A percentile compares a stretch with the other conserved stretches of the same genome.
Conservation (phyloP, 2,329 filamentous ascomycete species). For the Curvularia lunata region DNA sequence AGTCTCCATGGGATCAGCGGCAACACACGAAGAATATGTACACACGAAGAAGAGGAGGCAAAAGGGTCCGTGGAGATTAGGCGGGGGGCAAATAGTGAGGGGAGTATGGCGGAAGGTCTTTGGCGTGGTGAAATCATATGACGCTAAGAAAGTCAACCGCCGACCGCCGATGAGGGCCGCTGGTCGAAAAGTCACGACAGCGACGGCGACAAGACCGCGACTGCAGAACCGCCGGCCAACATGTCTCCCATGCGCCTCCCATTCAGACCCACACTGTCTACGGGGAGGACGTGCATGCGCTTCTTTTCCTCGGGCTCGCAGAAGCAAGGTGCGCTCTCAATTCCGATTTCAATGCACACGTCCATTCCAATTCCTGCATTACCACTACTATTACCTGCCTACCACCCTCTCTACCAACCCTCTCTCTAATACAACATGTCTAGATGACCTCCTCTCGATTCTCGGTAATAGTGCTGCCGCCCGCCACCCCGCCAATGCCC, state of each 20-base stretch:
- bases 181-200: constrained; percentile 20
- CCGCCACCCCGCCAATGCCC: constrained; percentile 14
- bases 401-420: background rate
- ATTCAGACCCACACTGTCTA: constrained; percentile 16
- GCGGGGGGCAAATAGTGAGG: constrained; percentile 8
- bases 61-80: constrained; percentile 16
- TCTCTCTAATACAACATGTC: constrained; percentile 13
- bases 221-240: constrained; percentile 13
- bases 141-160: constrained; percentile 24
- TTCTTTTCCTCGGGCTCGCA: constrained; percentile 35
- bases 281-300: constrained; percentile 25
- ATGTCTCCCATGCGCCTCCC: constrained; percentile 34
- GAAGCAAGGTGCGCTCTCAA: constrained; percentile 26
- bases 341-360: background rate
- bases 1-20: constrained; percentile 22
- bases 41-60: constrained; percentile 24
- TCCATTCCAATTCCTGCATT: background rate
- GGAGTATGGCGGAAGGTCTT: constrained; percentile 3
- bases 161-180: constrained; percentile 22
- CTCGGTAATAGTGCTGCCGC: constrained; percentile 21
- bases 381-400: background rate
- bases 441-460: constrained; percentile 32
- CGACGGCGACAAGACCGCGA: constrained; percentile 11
- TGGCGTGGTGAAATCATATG: constrained; percentile 27
- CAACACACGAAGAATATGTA: constrained; percentile 16